Percentiles rank a stretch among this genome's conserved stretches.
These are phyloP conservation scores for Yamadazyma conglobata DNA, from an alignment of 1,139 yeast species.

Conservation along the genomic window DNA sequence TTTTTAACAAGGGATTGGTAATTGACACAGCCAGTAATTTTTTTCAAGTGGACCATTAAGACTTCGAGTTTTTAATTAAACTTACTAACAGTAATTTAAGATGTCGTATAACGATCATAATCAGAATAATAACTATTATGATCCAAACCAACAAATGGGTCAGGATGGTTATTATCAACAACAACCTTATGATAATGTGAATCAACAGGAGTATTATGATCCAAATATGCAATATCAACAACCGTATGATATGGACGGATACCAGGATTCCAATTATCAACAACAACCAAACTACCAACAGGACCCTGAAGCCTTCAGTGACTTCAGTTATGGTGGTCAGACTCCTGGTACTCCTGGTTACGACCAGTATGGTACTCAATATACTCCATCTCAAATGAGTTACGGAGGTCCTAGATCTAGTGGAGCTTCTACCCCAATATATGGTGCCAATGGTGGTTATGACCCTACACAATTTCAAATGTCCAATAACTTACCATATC, in stretches of 20 bases:
- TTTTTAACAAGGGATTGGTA: too few relatives aligned
- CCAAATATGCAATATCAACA: conserved; percentile 54
- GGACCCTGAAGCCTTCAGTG: conserved; percentile 75
- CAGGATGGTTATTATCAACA: conserved; percentile 48
- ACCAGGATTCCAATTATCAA: conserved; percentile 37
- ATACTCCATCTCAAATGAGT: conserved; percentile 80
- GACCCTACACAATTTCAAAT: conserved; percentile 65
- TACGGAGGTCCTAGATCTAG: conserved; percentile 75
- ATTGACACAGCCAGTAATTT: too few relatives aligned
- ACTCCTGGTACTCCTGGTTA: conserved; percentile 66
- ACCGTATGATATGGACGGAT: conserved; percentile 48
- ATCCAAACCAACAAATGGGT: conserved; percentile 41
- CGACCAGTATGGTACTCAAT: conserved; percentile 76
- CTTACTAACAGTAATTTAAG: conserved; percentile 26
- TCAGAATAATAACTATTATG: conserved; percentile 44
- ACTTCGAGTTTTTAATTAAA: too few relatives aligned
- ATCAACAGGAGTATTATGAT: conserved; percentile 39
- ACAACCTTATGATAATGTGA: conserved; percentile 37
- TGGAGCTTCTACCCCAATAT: conserved; percentile 94
- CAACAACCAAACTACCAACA: conserved; percentile 52
- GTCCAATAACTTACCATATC: conserved; percentile 74
- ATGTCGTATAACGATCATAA: conserved; percentile 53
- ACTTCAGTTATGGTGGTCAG: conserved; percentile 71
- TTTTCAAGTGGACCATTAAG: too few relatives aligned
- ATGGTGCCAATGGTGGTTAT: conserved; percentile 66